Evolutionary conservation across 2,329 filamentous ascomycete genomes (phyloP).

Genomic region (Leptosphaerulina australis): DNA sequence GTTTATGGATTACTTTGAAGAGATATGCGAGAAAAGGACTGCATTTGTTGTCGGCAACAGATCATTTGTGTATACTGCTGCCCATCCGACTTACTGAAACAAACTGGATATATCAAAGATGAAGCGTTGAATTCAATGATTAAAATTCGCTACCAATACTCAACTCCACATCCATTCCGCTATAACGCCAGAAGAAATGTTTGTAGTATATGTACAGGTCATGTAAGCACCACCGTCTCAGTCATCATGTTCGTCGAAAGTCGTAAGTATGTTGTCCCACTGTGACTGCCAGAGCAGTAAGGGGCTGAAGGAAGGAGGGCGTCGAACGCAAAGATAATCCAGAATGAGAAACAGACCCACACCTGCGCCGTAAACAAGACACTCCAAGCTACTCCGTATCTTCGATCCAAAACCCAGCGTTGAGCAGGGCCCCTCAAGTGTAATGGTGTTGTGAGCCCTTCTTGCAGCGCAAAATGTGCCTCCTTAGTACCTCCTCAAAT

Average conservation of each 20-base stretch:
- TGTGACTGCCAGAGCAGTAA: neutral
- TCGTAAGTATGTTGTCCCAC: conserved; percentile 8
- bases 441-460: no score
- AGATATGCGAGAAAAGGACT: no score
- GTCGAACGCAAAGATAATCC: neutral
- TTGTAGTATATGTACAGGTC: conserved; percentile 21
- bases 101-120: no score
- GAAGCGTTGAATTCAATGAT: neutral
- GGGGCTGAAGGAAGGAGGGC: neutral
- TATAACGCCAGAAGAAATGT: conserved; percentile 11
- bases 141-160: conserved; percentile 15
- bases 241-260: conserved; percentile 17
- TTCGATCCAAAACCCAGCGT: neutral
- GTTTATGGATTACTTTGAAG: no score
- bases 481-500: conserved; percentile 29
- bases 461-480: no score
- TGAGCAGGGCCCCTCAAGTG: no score
- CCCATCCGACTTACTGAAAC: no score
- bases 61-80: no score
- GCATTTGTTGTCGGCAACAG: no score
- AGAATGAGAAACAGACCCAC: neutral
- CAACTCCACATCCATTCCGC: neutral
- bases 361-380: conserved; percentile 3
- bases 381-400: neutral
- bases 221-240: conserved; percentile 14